Evolutionary conservation across 257 asterid genomes (phyloP).

Genomic region (Solanum bulbocastanum): DNA sequence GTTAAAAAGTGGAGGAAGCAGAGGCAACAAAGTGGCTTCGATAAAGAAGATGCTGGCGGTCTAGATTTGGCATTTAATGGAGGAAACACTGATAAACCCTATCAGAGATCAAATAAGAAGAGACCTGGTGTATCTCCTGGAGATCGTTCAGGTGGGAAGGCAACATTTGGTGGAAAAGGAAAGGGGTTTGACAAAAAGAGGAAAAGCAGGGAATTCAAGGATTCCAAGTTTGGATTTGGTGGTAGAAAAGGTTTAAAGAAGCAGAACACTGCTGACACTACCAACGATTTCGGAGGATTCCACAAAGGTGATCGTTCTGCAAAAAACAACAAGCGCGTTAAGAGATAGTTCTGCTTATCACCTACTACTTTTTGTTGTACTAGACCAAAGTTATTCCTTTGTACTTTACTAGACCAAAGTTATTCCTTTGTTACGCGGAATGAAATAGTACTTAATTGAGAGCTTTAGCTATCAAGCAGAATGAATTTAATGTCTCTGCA

Average conservation of each 20-base stretch:
- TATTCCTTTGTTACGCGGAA: background rate
- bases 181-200: slow-evolving; percentile 41
- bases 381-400: background rate
- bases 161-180: slow-evolving; percentile 31
- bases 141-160: slow-evolving; percentile 85
- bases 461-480: background rate
- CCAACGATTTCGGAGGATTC: slow-evolving; percentile 44
- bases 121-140: slow-evolving; percentile 73
- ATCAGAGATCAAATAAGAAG: slow-evolving; percentile 54
- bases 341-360: background rate
- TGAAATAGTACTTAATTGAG: background rate
- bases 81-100: slow-evolving; percentile 25
- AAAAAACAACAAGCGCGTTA: slow-evolving; percentile 21
- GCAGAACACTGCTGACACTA: slow-evolving; percentile 84
- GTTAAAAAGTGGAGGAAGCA: slow-evolving; percentile 96
- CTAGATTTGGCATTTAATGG: slow-evolving; percentile 55
- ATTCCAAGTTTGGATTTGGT: slow-evolving; percentile 77
- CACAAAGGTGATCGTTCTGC: slow-evolving; percentile 23
- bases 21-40: slow-evolving; percentile 71
- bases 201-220: slow-evolving; percentile 41
- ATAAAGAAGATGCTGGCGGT: slow-evolving; percentile 32
- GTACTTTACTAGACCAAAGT: background rate
- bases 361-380: background rate
- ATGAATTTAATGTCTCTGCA: too few species aligned
- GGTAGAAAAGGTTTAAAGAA: slow-evolving; percentile 87